Percentiles rank a stretch among this genome's conserved stretches.
Conservation (phyloP, 768 basidiomycete species). For the Suillus ampliporus region DNA sequence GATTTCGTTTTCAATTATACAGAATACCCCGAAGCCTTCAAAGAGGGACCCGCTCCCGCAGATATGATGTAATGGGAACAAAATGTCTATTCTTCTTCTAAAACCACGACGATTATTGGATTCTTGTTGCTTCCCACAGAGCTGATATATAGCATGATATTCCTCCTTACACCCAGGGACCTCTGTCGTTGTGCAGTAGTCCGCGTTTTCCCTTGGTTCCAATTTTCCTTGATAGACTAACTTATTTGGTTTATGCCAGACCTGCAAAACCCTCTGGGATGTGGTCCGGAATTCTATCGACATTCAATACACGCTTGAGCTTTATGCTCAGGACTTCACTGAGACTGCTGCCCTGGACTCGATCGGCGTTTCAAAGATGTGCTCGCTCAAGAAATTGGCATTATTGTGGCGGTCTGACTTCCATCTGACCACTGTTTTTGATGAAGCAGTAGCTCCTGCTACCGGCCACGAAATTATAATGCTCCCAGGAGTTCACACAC, state of each 20-base stretch:
- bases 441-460: neutral
- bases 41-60: too few species aligned
- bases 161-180: neutral
- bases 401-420: neutral
- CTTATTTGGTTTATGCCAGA: neutral
- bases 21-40: too few species aligned
- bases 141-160: neutral
- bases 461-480: neutral
- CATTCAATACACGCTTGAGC: neutral
- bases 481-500: too few species aligned
- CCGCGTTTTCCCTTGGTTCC: too few species aligned
- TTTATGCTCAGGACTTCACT: neutral
- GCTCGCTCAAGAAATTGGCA: neutral
- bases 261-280: neutral
- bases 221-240: too few species aligned
- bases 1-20: too few species aligned
- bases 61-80: too few species aligned
- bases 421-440: neutral
- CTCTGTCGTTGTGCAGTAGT: neutral
- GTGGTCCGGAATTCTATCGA: neutral
- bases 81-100: too few species aligned
- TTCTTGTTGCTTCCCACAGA: neutral
- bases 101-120: neutral
- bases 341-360: neutral
- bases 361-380: neutral